Evolutionary conservation across 345 rosid genomes (phyloP).

Genomic region (Pistacia integerrima): DNA sequence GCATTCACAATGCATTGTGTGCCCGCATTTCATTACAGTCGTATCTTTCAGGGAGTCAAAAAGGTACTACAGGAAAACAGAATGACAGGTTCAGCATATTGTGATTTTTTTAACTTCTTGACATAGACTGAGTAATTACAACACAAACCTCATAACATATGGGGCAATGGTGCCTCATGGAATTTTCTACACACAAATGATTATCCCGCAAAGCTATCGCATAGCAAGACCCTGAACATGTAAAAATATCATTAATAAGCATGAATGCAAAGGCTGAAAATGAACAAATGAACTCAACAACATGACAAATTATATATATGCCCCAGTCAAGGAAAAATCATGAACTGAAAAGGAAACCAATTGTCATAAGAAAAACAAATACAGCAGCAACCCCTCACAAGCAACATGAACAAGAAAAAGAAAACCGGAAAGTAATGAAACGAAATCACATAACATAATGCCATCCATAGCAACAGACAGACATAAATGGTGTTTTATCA

Average conservation of each 20-base stretch:
- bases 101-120: neutral
- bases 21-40: conserved; percentile 94
- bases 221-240: conserved; percentile 79
- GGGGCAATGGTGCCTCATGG: conserved; percentile 98
- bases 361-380: neutral
- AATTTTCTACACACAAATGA: conserved; percentile 90
- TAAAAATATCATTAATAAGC: neutral
- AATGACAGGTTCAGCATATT: conserved; percentile 7
- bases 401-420: neutral
- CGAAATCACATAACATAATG: conserved; percentile 7
- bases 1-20: conserved; percentile 94
- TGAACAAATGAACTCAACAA: neutral
- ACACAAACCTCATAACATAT: conserved; percentile 85
- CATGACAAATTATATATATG: neutral
- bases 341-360: neutral
- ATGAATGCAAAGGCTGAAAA: neutral
- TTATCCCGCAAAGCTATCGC: conserved; percentile 56
- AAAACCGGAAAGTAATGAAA: neutral
- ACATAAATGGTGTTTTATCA: neutral
- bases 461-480: neutral
- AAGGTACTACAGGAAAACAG: conserved; percentile 60
- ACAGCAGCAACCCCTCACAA: neutral
- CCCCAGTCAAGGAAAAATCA: neutral
- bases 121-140: neutral
- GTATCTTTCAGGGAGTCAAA: conserved; percentile 94